Evolutionary conservation across 176 grass and related monocot species (phyloP).

Genomic region (Raddia distichophylla): DNA sequence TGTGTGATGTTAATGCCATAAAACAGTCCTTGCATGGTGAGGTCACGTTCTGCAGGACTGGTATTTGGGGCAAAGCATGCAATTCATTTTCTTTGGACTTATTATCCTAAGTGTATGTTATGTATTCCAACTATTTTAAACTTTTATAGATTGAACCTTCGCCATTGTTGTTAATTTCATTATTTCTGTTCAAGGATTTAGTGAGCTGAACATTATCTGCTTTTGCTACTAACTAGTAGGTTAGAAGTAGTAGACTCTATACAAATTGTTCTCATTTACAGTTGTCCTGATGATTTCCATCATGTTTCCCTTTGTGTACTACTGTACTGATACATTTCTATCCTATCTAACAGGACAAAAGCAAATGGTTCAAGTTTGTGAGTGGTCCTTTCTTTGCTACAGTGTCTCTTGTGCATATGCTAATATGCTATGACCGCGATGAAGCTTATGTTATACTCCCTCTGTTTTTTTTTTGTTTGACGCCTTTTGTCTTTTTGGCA

Average conservation of each 20-base stretch:
- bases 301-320: conserved; percentile 36
- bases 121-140: not conserved
- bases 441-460: conserved; percentile 6
- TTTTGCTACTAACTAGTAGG: conserved; percentile 19
- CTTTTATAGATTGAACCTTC: conserved; percentile 8
- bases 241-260: conserved; percentile 8
- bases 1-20: conserved; percentile 23
- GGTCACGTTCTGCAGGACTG: not conserved
- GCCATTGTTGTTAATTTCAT: not conserved
- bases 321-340: conserved; percentile 45
- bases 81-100: not conserved
- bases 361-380: conserved; percentile 84
- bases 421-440: not conserved
- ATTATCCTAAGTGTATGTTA: not conserved
- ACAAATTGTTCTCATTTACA: conserved; percentile 30
- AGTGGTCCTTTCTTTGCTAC: conserved; percentile 52
- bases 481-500: too few relatives aligned
- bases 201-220: too few relatives aligned
- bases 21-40: conserved; percentile 16
- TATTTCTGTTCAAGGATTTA: conserved; percentile 22
- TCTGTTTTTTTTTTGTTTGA: too few relatives aligned
- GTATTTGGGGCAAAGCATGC: not conserved
- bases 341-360: conserved; percentile 71
- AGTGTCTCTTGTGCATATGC: conserved; percentile 20
- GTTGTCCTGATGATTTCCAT: conserved; percentile 27